Evolutionary conservation across 345 rosid genomes (phyloP).

Genomic region (Draba incana): DNA sequence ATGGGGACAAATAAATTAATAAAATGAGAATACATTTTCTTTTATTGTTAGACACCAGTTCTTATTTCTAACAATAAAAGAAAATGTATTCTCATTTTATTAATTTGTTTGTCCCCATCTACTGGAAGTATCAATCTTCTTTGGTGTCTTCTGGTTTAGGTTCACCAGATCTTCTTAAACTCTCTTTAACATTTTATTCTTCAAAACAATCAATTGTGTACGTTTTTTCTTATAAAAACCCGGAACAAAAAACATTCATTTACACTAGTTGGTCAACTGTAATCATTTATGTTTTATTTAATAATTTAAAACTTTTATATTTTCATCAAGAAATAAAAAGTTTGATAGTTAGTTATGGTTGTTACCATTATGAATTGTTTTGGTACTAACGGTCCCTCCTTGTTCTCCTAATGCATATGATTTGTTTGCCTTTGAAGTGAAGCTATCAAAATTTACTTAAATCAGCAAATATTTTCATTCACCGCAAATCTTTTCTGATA

Average conservation of each 20-base stretch:
- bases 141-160: constrained; percentile 33
- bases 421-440: constrained; percentile 28
- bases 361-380: constrained; percentile 33
- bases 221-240: not conserved
- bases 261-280: no score
- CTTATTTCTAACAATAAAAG: no score
- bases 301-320: not conserved
- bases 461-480: not conserved
- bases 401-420: constrained; percentile 11
- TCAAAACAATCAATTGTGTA: not conserved
- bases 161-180: constrained; percentile 33
- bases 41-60: no score
- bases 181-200: not conserved
- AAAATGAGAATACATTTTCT: not conserved
- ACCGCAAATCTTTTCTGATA: no score
- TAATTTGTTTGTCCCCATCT: no score
- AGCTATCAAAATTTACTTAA: constrained; percentile 19
- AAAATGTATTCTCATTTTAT: no score
- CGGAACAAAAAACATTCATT: no score
- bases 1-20: constrained; percentile 7
- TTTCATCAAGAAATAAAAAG: constrained; percentile 1
- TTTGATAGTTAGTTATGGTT: constrained; percentile 33
- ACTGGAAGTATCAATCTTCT: constrained; percentile 24
- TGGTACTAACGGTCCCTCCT: constrained; percentile 36
- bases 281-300: not conserved